phyloP scores from a whole-genome alignment of 176 grass and related monocot species.

The Phoenix dactylifera region DNA sequence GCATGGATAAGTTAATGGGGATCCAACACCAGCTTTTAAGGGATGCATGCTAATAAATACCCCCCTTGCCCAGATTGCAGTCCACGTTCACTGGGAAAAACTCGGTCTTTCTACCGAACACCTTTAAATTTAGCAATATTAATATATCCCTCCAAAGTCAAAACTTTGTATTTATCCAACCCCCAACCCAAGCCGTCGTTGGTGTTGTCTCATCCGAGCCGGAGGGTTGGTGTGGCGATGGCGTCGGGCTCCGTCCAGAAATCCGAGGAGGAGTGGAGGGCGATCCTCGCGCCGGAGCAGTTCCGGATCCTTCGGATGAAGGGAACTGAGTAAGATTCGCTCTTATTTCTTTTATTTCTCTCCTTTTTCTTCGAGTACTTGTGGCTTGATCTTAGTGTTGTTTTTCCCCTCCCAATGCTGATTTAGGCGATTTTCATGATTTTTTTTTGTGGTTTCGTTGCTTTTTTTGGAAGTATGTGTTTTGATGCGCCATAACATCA shows the following conservation, averaged over 20 bases:
- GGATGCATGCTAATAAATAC: background rate
- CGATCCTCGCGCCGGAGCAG: conserved; percentile 81
- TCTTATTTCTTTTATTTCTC: background rate
- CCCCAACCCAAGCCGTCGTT: too few species aligned
- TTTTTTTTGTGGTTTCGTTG: too few species aligned
- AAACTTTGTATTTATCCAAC: too few species aligned
- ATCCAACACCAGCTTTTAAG: background rate
- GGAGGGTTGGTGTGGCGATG: conserved; percentile 7
- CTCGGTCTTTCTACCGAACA: background rate
- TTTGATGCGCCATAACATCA: too few species aligned
- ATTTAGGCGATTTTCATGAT: too few species aligned
- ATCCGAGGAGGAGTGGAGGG: conserved; percentile 81
- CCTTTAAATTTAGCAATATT: too few species aligned
- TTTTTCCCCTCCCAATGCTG: too few species aligned
- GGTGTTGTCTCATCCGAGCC: background rate
- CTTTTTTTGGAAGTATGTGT: too few species aligned
- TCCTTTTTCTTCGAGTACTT: background rate
- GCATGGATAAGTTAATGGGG: background rate
- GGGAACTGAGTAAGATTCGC: conserved; percentile 71
- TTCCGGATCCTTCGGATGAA: conserved; percentile 90
- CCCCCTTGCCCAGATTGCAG: background rate
- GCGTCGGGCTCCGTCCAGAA: conserved; percentile 38
- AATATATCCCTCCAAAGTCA: too few species aligned
- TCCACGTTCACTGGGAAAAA: background rate
- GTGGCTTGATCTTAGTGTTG: too few species aligned